These are phyloP conservation scores for Amaranthus tricolor DNA, from an alignment of 179 eudicot genomes.

Conservation along the genomic window DNA sequence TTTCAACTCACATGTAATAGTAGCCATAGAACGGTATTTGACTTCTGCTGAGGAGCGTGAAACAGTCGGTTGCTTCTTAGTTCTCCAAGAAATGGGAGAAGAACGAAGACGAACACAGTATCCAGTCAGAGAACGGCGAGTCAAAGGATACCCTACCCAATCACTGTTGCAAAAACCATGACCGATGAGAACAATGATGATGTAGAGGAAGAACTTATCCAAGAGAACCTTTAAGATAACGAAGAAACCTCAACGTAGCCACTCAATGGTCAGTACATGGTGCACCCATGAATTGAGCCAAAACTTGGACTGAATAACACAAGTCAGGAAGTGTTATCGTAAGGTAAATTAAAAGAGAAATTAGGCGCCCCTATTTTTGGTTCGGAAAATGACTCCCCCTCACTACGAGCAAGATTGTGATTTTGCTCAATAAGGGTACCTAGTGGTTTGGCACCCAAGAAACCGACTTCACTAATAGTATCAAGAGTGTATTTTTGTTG, in stretches of 20 bases:
- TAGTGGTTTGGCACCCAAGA: slow-evolving; percentile 3
- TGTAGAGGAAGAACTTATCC: background rate
- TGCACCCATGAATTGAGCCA: too few relatives aligned
- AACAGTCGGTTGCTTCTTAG: slow-evolving; percentile 10
- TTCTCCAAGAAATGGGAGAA: slow-evolving; percentile 11
- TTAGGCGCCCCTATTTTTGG: background rate
- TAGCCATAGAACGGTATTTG: background rate
- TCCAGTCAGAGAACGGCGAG: background rate
- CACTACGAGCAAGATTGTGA: background rate
- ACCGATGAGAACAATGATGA: background rate
- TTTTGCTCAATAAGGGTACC: slow-evolving; percentile 11
- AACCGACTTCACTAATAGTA: background rate
- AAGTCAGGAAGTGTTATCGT: slow-evolving; percentile 3
- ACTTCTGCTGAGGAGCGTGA: slow-evolving; percentile 7
- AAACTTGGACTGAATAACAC: background rate
- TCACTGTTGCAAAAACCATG: slow-evolving; percentile 5
- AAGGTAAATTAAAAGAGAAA: background rate
- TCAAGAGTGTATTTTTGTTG: slow-evolving; percentile 19
- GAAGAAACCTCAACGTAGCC: background rate
- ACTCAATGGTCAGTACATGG: background rate
- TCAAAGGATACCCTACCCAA: slow-evolving; percentile 10
- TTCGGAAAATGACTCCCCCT: background rate
- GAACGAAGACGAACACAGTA: background rate
- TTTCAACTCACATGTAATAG: background rate
- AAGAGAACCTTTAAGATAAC: background rate